A percentile compares a stretch with the other conserved stretches of the same genome.
Evolutionary conservation across 176 grass and related monocot species (phyloP).

Genomic region (Ampelocalamus luodianensis): DNA sequence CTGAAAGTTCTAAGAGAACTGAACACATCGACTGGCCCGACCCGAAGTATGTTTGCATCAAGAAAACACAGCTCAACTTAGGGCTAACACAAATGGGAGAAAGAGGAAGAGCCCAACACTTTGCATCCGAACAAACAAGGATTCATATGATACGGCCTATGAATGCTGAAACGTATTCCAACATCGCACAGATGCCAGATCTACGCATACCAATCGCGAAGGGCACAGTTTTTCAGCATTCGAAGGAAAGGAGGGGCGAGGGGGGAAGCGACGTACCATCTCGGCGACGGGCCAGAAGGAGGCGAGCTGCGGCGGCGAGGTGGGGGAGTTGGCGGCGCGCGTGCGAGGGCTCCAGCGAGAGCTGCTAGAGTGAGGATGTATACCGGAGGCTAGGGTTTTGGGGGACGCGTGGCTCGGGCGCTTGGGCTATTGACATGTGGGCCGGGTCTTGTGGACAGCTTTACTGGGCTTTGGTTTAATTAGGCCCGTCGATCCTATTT

Average conservation of each 20-base stretch:
- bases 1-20: neutral
- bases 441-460: neutral
- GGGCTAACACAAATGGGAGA: neutral
- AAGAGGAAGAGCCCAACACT: neutral
- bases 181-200: neutral
- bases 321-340: constrained; percentile 27
- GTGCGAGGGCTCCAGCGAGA: neutral
- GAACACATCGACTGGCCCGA: neutral
- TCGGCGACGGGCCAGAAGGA: constrained; percentile 24
- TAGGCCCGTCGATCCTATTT: neutral
- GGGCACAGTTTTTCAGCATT: neutral
- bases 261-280: constrained; percentile 45
- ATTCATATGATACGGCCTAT: neutral
- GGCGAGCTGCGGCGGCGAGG: constrained; percentile 5
- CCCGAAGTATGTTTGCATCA: neutral
- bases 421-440: neutral
- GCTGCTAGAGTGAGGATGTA: constrained; percentile 7
- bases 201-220: neutral
- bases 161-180: neutral
- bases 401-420: neutral
- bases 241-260: neutral
- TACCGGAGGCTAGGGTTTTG: constrained; percentile 46
- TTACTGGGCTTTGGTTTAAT: neutral
- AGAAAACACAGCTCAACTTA: neutral
- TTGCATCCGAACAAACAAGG: neutral